Conservation (phyloP, 441 rosid genomes). For the Erysimum cheiri region DNA sequence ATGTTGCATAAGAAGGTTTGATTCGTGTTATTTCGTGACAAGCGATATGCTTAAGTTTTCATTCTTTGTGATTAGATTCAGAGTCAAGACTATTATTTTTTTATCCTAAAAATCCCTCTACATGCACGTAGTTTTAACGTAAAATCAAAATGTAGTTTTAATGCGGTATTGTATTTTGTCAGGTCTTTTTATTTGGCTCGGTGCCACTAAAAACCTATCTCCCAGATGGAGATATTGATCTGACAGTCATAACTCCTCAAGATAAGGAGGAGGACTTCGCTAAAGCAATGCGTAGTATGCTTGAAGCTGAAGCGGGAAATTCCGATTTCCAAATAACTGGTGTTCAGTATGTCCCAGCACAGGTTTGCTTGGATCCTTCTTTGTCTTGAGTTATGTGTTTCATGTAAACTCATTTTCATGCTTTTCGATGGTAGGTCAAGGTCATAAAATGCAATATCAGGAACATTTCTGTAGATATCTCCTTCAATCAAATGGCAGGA, state of each 20-base stretch:
- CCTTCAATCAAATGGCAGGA: constrained; percentile 65
- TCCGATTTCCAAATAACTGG: constrained; percentile 58
- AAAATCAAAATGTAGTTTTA: neutral
- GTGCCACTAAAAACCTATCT: constrained; percentile 95
- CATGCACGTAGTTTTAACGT: neutral
- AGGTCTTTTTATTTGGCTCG: constrained; percentile 93
- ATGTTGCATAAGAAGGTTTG: neutral
- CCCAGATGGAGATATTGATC: constrained; percentile 97
- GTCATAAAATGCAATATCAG: constrained; percentile 60
- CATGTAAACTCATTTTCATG: neutral
- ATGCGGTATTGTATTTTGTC: constrained; percentile 25
- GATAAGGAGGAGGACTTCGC: constrained; percentile 69
- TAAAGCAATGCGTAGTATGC: constrained; percentile 51
- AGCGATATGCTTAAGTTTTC: neutral
- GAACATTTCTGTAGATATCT: constrained; percentile 62
- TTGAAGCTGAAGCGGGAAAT: constrained; percentile 52
- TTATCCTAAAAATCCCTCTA: constrained; percentile 1
- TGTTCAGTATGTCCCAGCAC: constrained; percentile 73
- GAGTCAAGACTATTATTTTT: constrained; percentile 20
- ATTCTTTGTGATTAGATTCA: neutral
- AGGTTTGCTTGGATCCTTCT: constrained; percentile 55
- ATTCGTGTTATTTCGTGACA: neutral
- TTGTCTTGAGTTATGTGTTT: neutral
- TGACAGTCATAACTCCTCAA: constrained; percentile 66
- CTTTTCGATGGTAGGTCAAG: constrained; percentile 56